Evolutionary conservation across 768 basidiomycete species (phyloP).

Genomic region (Podaxis carcinomalis): DNA sequence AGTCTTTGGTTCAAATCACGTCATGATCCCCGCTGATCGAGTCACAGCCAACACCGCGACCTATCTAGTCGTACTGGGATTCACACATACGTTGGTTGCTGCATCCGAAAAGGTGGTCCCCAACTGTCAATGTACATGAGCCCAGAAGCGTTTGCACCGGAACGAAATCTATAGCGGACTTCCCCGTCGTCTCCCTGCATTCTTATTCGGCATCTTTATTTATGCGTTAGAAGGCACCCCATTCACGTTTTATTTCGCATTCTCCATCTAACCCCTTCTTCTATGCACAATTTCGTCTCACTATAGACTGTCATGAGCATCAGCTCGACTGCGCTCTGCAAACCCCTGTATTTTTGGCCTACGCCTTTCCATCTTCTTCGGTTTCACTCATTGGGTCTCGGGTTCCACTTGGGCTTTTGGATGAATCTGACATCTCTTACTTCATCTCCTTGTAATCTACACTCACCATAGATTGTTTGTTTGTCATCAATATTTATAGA

Average conservation of each 20-base stretch:
- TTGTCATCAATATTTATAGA: not conserved
- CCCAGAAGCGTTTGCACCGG: slow-evolving; percentile 15
- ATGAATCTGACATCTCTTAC: not conserved
- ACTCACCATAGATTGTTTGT: not conserved
- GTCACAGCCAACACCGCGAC: slow-evolving; percentile 12
- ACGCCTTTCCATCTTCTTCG: not conserved
- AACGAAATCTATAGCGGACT: not conserved
- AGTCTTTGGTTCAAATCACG: not conserved
- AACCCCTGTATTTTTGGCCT: not conserved
- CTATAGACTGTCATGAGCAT: not conserved
- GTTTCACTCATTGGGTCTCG: not conserved
- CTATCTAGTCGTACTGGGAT: slow-evolving; percentile 15
- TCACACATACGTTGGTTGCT: slow-evolving; percentile 18
- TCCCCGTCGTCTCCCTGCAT: not conserved
- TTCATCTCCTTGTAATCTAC: not conserved
- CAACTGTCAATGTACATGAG: slow-evolving; percentile 18
- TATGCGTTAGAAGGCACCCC: not conserved
- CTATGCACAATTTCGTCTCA: not conserved
- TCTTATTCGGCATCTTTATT: not conserved
- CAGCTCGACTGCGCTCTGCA: not conserved
- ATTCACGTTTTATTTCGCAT: not conserved
- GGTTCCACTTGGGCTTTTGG: not conserved
- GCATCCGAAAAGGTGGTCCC: slow-evolving; percentile 13
- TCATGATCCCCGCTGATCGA: not conserved
- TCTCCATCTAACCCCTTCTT: not conserved